Percentiles rank a stretch among this genome's conserved stretches.
Evolutionary conservation across 2,329 filamentous ascomycete genomes (phyloP).

Genomic region (Hypocreales sp.): DNA sequence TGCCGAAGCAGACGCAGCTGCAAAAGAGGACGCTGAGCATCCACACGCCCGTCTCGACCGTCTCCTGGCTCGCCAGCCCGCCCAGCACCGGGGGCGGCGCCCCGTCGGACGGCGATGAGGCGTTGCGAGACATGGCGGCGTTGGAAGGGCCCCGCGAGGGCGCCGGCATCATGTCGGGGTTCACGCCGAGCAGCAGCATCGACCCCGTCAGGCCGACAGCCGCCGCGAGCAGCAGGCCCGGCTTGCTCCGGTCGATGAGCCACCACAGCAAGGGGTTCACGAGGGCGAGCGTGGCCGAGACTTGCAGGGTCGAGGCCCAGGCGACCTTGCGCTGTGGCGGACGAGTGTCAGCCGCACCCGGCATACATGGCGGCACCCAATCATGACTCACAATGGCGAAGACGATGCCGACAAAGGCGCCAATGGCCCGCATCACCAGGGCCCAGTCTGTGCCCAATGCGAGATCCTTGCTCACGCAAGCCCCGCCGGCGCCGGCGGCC

Average conservation of each 20-base stretch:
- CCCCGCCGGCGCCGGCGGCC: constrained; percentile 11
- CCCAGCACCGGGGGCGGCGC: constrained; percentile 17
- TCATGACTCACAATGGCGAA: constrained; percentile 70
- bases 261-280: constrained; percentile 95
- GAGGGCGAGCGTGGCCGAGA: constrained; percentile 75
- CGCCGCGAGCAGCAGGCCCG: constrained; percentile 68
- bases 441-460: constrained; percentile 56
- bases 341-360: constrained; percentile 3
- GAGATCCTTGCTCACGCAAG: constrained; percentile 12
- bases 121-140: constrained; percentile 6
- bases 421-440: constrained; percentile 38
- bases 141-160: constrained; percentile 27
- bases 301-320: constrained; percentile 90
- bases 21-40: constrained; percentile 88
- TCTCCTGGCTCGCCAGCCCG: constrained; percentile 44
- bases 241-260: constrained; percentile 75
- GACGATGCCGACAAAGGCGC: constrained; percentile 44
- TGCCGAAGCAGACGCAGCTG: constrained; percentile 89
- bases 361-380: not conserved
- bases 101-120: constrained; percentile 9
- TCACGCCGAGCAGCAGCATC: constrained; percentile 54
- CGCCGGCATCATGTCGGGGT: constrained; percentile 62
- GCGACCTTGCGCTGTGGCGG: constrained; percentile 59
- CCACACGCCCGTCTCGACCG: constrained; percentile 66
- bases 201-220: constrained; percentile 62